Base-by-base conservation (phyloP, 805 yeast species). In the Yarrowia phangngaensis region DNA sequence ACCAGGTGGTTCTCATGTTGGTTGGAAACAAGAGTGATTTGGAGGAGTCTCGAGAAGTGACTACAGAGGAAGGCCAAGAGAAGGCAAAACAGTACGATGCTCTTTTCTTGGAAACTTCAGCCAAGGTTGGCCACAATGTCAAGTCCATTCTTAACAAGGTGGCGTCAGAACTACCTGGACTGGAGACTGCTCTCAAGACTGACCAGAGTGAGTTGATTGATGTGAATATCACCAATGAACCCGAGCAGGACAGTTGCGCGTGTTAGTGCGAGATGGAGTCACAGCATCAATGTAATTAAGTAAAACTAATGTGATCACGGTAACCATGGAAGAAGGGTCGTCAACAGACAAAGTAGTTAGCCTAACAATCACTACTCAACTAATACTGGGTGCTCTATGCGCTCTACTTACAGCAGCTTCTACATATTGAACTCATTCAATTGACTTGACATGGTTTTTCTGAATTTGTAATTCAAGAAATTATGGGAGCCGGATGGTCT, bases 1-100 rank as follows among this genome's bases (percentile, higher is more conserved):
- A 74, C 23, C 87, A 88, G 62, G 97, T 90, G 23, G 80, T 90
- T 55, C 73, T 92, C 32, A 92, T 88, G 46, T 68, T 90, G 34
- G 97, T 90, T 27, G 98, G 97, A 16, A 90, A 92, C 68, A 90
- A 90, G 68, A 81, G 82, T 27, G 98, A 90, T 68, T 70, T 90
- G 53, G 70, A 74, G 49, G 87, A 82, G 57, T 79, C 84, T 64
- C 79, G 97, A 59, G 87, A 87, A 60, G 95, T 90, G 11, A 75
- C 94, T 2, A 69, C 75, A 13, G 96, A 90, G 60, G 97, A 92
- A 58, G 96, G 95, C 48, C 97, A 90, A 65, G 73, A 73, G 51
- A 78, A 82, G 61, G 82, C 90, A 19, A 76, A 80, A 59, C 75
- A 75, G 52, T 69, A 84, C 35, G 88, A 84, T 8, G 89, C 90